phyloP scores from a whole-genome alignment of 805 yeast species.

The Saccharomyces kudriavzevii region DNA sequence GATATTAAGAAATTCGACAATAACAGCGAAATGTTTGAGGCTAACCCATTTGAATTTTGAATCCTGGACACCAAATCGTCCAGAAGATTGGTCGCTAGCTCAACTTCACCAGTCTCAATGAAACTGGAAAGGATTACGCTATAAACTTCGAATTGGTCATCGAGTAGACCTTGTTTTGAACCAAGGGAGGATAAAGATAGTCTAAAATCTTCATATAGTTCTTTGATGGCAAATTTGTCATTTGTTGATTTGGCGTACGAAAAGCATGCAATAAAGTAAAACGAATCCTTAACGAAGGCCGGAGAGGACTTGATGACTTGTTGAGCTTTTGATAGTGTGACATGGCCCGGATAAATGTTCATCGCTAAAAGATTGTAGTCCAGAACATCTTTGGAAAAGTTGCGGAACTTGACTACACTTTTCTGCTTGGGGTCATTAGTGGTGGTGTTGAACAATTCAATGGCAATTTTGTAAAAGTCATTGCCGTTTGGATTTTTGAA shows the following conservation, averaged over 20 bases:
- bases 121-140: slow-evolving; percentile 45
- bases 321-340: slow-evolving; percentile 28
- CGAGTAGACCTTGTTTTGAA: slow-evolving; percentile 13
- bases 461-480: slow-evolving; percentile 44
- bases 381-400: slow-evolving; percentile 35
- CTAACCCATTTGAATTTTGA: slow-evolving; percentile 30
- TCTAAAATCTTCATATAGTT: slow-evolving; percentile 35
- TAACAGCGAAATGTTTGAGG: slow-evolving; percentile 33
- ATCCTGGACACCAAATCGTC: slow-evolving; percentile 45
- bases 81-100: slow-evolving; percentile 47
- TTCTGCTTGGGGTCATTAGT: slow-evolving; percentile 25
- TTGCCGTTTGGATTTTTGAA: slow-evolving; percentile 34
- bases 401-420: slow-evolving; percentile 29
- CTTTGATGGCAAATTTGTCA: slow-evolving; percentile 33
- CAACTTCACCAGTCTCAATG: slow-evolving; percentile 41
- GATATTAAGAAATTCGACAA: slow-evolving; percentile 39
- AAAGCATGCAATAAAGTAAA: slow-evolving; percentile 35
- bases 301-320: slow-evolving; percentile 26
- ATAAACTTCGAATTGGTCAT: slow-evolving; percentile 43
- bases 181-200: slow-evolving; percentile 6
- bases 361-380: slow-evolving; percentile 42
- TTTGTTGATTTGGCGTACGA: slow-evolving; percentile 34
- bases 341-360: slow-evolving; percentile 33
- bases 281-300: slow-evolving; percentile 20
- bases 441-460: slow-evolving; percentile 39